phyloP scores from a whole-genome alignment of 805 yeast genomes.

The Saturnispora quitensis region DNA sequence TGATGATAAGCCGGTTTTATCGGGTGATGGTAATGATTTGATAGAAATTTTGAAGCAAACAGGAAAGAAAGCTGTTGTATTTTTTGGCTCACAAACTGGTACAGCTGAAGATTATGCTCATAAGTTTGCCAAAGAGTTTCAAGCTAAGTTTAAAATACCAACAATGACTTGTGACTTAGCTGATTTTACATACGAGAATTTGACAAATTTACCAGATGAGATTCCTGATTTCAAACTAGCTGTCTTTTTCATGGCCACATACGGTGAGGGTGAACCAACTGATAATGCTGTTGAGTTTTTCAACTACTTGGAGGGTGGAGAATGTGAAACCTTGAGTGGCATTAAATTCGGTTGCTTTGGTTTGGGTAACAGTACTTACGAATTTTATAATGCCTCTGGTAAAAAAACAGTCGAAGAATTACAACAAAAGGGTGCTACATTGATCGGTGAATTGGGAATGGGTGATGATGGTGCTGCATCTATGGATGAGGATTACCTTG shows the following conservation, averaged over 20 bases:
- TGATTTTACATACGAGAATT: constrained; percentile 1
- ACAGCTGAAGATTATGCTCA: constrained; percentile 96
- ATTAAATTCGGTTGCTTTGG: constrained; percentile 62
- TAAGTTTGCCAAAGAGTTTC: constrained; percentile 82
- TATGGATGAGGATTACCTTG: constrained; percentile 80
- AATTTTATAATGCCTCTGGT: constrained; percentile 74
- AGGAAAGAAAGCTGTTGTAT: constrained; percentile 66
- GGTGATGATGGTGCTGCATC: constrained; percentile 92
- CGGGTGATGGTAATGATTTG: constrained; percentile 43
- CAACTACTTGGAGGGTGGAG: constrained; percentile 29
- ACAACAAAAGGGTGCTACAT: constrained; percentile 50
- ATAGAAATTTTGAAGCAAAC: constrained; percentile 47
- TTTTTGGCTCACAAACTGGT: constrained; percentile 96
- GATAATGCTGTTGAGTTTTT: constrained; percentile 73
- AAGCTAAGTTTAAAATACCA: constrained; percentile 68
- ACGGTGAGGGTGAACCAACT: constrained; percentile 97
- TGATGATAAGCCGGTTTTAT: constrained; percentile 22
- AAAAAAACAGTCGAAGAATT: constrained; percentile 43
- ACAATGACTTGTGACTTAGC: constrained; percentile 80
- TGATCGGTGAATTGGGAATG: constrained; percentile 62
- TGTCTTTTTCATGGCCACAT: constrained; percentile 71
- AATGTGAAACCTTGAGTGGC: neutral
- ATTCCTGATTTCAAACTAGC: constrained; percentile 36
- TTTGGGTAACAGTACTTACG: constrained; percentile 86
- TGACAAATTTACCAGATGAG: constrained; percentile 43